Evolutionary conservation across 768 basidiomycete species (phyloP), one percentile per base, ranked within the genome.

Genomic region (Boletales sp.): DNA sequence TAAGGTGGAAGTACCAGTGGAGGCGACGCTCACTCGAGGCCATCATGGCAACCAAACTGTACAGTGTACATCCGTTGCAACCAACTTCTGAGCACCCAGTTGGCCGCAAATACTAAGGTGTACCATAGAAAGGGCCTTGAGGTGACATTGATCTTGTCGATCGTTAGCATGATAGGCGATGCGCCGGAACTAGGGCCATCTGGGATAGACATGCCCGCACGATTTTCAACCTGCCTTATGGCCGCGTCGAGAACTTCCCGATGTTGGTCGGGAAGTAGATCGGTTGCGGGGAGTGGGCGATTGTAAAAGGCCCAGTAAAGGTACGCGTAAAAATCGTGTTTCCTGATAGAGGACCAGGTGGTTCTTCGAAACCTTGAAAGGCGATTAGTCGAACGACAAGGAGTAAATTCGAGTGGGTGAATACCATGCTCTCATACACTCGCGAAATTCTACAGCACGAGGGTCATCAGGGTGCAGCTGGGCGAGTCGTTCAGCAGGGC

Each of bases 271-370:
- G 81, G 68, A 15, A 89, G 64, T 28, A 66, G 46, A 11, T 82
- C 74, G 5, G 70, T 62, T 7, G 78, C 61, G 14, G 84, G 83
- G 31, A 88, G 71, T 35, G 81, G 74, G 5, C 77, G 72, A 61
- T 86, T 86, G 67, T 84, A 94, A 60, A 88, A 83, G 19, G 81
- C 78, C 91, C 92, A 94, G 49, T 89, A 83, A 30, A 95, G 71
- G 87, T 90, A 94, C 51, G 79, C 72, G 37, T 75, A 75, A 49
- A 90, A 70, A 63, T 91, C 81, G 35, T 78, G 70, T 15, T 72
- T 74, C 39, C 74, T 81, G 50, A 95, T 78, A 12, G 77, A 72
- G 0, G 84, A 84, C 87, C 88, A 95, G 0, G 83, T 81, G 14
- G 76, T 81, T 57, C 81, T 82, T 49, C 77, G 70, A 65, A 94